phyloP scores from a whole-genome alignment of 2,329 filamentous ascomycete genomes.

The Nothophaeocryptopus gaeumannii region DNA sequence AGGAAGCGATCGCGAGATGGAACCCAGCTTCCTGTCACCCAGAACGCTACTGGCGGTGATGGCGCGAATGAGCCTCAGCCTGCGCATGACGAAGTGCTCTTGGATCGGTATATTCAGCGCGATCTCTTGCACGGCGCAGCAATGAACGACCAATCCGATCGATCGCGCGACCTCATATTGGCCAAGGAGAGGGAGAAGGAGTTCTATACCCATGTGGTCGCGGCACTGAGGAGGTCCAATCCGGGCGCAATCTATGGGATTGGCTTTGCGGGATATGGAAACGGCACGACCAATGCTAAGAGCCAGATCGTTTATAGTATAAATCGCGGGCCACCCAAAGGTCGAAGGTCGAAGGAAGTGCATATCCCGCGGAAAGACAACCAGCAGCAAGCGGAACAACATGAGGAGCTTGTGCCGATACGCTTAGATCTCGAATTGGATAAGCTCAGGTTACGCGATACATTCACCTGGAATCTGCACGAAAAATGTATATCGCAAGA shows the following conservation, averaged over 20 bases:
- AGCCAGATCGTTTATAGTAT: conserved; percentile 74
- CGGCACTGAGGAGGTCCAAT: conserved; percentile 57
- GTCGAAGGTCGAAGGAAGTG: conserved; percentile 68
- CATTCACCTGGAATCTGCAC: conserved; percentile 97
- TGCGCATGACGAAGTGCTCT: conserved; percentile 39
- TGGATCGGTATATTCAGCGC: conserved; percentile 64
- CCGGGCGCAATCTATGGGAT: conserved; percentile 61
- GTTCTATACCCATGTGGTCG: conserved; percentile 63
- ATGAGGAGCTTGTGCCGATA: conserved; percentile 88
- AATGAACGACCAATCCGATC: conserved; percentile 47
- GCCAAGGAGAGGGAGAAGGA: conserved; percentile 66
- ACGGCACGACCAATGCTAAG: conserved; percentile 72
- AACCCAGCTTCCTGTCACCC: conserved; percentile 48
- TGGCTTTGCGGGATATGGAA: conserved; percentile 87
- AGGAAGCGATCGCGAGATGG: conserved; percentile 61
- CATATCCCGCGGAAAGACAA: conserved; percentile 77
- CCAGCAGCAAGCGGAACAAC: conserved; percentile 79
- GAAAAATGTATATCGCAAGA: conserved; percentile 78
- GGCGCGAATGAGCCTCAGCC: conserved; percentile 19
- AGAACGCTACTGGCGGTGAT: conserved; percentile 10
- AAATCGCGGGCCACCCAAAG: conserved; percentile 72
- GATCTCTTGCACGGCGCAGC: conserved; percentile 60
- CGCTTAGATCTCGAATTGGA: conserved; percentile 93
- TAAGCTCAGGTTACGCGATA: conserved; percentile 91
- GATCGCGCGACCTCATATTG: conserved; percentile 49